Evolutionary conservation across 2,329 filamentous ascomycete genomes (phyloP), one percentile per base, ranked within the genome.

Genomic region (Hypoxylon sp.): DNA sequence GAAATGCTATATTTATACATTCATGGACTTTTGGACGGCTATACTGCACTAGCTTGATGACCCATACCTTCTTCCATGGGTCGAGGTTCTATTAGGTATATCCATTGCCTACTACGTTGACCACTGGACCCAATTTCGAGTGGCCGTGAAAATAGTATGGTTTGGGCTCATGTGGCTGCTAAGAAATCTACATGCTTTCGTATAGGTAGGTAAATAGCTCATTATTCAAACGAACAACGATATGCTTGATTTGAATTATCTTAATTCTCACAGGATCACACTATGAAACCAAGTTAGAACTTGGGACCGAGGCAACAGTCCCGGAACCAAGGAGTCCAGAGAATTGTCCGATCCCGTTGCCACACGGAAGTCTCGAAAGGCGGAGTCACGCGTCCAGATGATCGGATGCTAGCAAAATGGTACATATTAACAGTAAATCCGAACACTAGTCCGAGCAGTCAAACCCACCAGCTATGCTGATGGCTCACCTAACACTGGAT

Each of bases 1-100:
- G 40, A 57, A 56, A 44, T 30, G 42, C 54, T 57, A 48, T 57
- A 57, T 57, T 57, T 57, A 57, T 57, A 57, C 54, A 33, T 58
- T 27, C 27, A 11, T 37, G 42, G 7, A 37, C 22, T 25, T 30
- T 17, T 3, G 30, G 6, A 27, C 30, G n/a, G 17, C 33, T n/a
- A 17, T 58, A 11, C 20, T 35, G 8, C 30, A 25, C 22, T 37
- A 59, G 46, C 13, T 50, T 33, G 44, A 50, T 40, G 44, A 30
- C 56, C 56, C 56, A 37, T 58, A 25, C 17, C 30, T 58, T 31
- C 33, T 11, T 59, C 44, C 31, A 30, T 37, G 27, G 8, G n/a
- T 30, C 33, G 31, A 50, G n/a, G 27, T 4, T 30, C 44, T 14
- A 27, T 22, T 59, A 37, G 11, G 7, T 17, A 4, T 49, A 25